Evolutionary conservation across 2,329 filamentous ascomycete genomes (phyloP).

Genomic region (Neocatenulostroma microsporum): DNA sequence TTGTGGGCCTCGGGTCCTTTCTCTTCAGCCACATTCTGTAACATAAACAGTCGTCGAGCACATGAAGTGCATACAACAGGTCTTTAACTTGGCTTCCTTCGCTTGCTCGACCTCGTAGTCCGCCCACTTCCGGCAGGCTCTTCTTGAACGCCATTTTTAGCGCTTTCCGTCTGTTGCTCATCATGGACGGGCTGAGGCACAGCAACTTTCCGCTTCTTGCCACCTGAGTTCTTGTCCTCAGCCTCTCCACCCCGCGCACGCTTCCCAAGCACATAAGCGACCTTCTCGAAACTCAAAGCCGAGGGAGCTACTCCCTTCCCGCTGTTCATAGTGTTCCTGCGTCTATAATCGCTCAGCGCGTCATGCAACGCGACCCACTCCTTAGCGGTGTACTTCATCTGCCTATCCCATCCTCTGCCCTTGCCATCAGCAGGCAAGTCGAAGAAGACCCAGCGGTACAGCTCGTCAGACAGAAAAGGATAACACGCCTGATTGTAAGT

Average conservation of each 20-base stretch:
- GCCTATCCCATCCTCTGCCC: slow-evolving; percentile 36
- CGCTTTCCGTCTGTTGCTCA: too few relatives aligned
- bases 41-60: too few relatives aligned
- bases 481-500: slow-evolving; percentile 52
- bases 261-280: slow-evolving; percentile 60
- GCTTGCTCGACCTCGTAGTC: too few relatives aligned
- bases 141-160: too few relatives aligned
- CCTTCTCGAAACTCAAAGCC: slow-evolving; percentile 61
- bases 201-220: slow-evolving; percentile 1
- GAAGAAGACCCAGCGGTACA: slow-evolving; percentile 62
- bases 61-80: too few relatives aligned
- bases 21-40: too few relatives aligned
- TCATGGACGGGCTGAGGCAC: too few relatives aligned
- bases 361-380: slow-evolving; percentile 57
- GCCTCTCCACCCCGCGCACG: background rate
- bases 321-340: slow-evolving; percentile 36
- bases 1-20: too few relatives aligned
- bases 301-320: slow-evolving; percentile 33
- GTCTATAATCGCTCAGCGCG: slow-evolving; percentile 26
- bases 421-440: slow-evolving; percentile 19
- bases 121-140: too few relatives aligned
- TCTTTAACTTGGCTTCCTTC: too few relatives aligned
- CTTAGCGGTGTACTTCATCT: slow-evolving; percentile 61
- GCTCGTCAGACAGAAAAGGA: slow-evolving; percentile 75
- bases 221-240: background rate